Base-by-base conservation (phyloP, 306 rosid species). In the Medicago lupulina region DNA sequence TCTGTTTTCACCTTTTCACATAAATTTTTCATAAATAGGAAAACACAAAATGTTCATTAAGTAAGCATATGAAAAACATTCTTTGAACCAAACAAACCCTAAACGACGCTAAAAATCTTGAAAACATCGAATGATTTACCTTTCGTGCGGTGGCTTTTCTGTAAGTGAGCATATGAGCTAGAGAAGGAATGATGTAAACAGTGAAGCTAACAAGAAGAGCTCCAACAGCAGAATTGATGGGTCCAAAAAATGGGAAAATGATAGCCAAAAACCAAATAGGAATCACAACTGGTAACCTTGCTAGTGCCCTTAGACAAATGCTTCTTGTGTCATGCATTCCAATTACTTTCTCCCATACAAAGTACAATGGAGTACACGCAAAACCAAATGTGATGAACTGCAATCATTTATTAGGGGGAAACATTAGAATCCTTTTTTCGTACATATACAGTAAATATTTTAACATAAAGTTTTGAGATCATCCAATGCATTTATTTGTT, bases 321-420 rank as follows among this genome's bases (percentile, higher is more conserved):
- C 99, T 95, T 68, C 18, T 95, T 23, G 99, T 87, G 79, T 90
- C 97, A 64, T 95, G 99, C 98, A 95, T 95, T 58, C 98, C 99
- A 21, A 95, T 92, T 76, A 90, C 97, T 84, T 95, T 95, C 91
- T 95, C 99, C 99, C 99, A 95, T 65, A 95, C 99, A 60, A 95
- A 95, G 87, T 95, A 95, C 82, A 95, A 44, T n/a, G 99, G 99
- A 15, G 99, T 95, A 75, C 97, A 84, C 9, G 99, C 99, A 60
- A 95, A 95, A 16, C 99, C 99, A 41, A 95, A 95, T 66, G 99
- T 95, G 23, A 95, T 95, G 67, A 95, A 95, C 99, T 95, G 92
- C 93, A 86, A 9, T 44, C 76, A 47, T 60, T 64, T 65, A 19
- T 76, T 66, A 38, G 9, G 1, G 9, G 18, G 0, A 10, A 51